Percentiles rank a stretch among this genome's conserved stretches.
These are phyloP conservation scores for Amorphotheca resinae DNA, from an alignment of 495 filamentous ascomycete genomes.

Conservation along the genomic window DNA sequence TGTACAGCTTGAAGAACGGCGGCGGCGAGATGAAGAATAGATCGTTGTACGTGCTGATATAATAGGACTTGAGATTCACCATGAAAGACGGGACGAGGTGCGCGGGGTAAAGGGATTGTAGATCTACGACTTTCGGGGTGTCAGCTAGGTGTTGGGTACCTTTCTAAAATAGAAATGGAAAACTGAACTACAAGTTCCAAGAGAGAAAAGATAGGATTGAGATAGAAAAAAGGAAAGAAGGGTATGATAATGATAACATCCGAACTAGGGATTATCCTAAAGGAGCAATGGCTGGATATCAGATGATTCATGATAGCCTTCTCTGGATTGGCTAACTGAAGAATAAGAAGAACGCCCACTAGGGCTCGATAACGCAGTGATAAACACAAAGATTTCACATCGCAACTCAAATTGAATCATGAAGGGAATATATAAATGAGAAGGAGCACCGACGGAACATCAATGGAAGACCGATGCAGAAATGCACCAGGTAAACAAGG, in stretches of 20 bases:
- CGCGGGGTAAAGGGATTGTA: slow-evolving; percentile 50
- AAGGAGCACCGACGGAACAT: slow-evolving; percentile 42
- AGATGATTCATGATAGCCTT: too few relatives aligned
- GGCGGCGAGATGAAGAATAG: slow-evolving; percentile 58
- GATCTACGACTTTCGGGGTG: slow-evolving; percentile 47
- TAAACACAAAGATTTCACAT: too few relatives aligned
- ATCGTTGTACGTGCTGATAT: slow-evolving; percentile 59
- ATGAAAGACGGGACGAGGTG: slow-evolving; percentile 39
- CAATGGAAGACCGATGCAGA: slow-evolving; percentile 52
- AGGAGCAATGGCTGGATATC: too few relatives aligned
- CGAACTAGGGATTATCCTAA: too few relatives aligned
- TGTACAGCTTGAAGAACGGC: slow-evolving; percentile 57
- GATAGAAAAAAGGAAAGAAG: too few relatives aligned
- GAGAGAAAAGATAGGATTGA: neutral
- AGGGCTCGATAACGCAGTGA: too few relatives aligned
- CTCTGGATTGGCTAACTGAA: too few relatives aligned
- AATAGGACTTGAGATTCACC: slow-evolving; percentile 40
- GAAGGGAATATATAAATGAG: too few relatives aligned
- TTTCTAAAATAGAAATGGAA: neutral
- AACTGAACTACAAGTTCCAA: neutral
- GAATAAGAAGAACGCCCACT: too few relatives aligned
- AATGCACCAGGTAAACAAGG: slow-evolving; percentile 57
- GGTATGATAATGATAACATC: too few relatives aligned
- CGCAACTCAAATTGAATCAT: too few relatives aligned
- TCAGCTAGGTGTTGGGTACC: too few relatives aligned